Conservation (phyloP, 352 stramenopile species). For the Globisporangium viniferum region DNA sequence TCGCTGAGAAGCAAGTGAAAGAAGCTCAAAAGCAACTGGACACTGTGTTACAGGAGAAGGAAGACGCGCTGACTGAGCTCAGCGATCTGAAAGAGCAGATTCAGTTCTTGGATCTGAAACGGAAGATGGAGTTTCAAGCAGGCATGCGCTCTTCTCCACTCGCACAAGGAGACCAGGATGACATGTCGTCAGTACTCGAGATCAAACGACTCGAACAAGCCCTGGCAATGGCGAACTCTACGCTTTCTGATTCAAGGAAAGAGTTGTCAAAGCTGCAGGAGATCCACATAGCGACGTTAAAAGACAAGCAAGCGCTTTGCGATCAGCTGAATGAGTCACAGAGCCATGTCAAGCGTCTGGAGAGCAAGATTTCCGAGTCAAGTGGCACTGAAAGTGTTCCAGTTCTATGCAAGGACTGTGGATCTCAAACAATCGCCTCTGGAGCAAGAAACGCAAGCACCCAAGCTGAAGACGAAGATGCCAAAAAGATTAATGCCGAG, state of each 20-base stretch:
- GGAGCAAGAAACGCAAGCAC: conserved; percentile 13
- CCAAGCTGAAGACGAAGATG: not conserved
- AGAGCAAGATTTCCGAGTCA: conserved; percentile 14
- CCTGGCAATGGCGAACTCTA: conserved; percentile 36
- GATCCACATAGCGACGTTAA: conserved; percentile 31
- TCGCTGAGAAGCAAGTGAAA: conserved; percentile 28
- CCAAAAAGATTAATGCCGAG: not conserved
- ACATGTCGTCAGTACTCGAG: conserved; percentile 27
- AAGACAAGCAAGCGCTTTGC: conserved; percentile 43
- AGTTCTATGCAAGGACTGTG: conserved; percentile 10
- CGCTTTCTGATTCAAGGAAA: conserved; percentile 34
- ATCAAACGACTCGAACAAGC: conserved; percentile 39
- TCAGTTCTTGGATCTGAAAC: conserved; percentile 39
- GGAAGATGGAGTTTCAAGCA: conserved; percentile 37
- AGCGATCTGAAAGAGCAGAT: conserved; percentile 52
- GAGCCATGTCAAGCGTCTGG: conserved; percentile 16
- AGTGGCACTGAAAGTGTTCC: conserved; percentile 13
- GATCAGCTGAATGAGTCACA: conserved; percentile 30
- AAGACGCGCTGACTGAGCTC: conserved; percentile 32
- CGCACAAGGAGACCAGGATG: not conserved
- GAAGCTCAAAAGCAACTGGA: conserved; percentile 35
- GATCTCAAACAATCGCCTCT: conserved; percentile 12
- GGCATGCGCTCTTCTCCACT: not conserved
- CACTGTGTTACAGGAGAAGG: conserved; percentile 31
- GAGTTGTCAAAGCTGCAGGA: conserved; percentile 51